These are phyloP conservation scores for Picea glauca DNA, from an alignment of 75 land plant species.

Conservation along the genomic window DNA sequence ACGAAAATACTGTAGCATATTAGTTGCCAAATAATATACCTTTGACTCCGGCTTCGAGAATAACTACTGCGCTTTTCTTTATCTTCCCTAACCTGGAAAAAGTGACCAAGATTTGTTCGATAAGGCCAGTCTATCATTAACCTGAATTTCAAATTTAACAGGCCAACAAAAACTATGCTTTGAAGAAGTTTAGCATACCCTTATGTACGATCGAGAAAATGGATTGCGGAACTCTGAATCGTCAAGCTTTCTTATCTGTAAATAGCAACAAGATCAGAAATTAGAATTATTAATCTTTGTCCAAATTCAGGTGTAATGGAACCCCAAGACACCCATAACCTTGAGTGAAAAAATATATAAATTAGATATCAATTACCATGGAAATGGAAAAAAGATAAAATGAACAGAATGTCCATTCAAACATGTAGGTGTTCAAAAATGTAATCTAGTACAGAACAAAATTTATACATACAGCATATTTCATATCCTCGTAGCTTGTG, in stretches of 20 bases:
- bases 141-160: background rate
- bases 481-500: conserved; percentile 83
- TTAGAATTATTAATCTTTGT: background rate
- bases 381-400: background rate
- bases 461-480: conserved; percentile 54
- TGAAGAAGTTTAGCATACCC: conserved; percentile 25
- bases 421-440: background rate
- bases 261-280: background rate
- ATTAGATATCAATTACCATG: background rate
- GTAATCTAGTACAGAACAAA: background rate
- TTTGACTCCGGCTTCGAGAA: conserved; percentile 49
- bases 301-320: no score
- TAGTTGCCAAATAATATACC: background rate
- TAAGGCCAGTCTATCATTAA: background rate
- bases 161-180: background rate
- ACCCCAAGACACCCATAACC: background rate
- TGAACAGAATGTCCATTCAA: background rate
- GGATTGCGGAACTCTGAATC: conserved; percentile 85
- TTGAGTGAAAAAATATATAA: background rate
- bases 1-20: no score
- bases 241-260: conserved; percentile 75
- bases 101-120: background rate
- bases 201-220: conserved; percentile 54
- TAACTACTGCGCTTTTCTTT: conserved; percentile 34
- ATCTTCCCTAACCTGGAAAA: conserved; percentile 30